Evolutionary conservation across 2,329 filamentous ascomycete genomes (phyloP).

Genomic region (Xylariomycetidae sp.): DNA sequence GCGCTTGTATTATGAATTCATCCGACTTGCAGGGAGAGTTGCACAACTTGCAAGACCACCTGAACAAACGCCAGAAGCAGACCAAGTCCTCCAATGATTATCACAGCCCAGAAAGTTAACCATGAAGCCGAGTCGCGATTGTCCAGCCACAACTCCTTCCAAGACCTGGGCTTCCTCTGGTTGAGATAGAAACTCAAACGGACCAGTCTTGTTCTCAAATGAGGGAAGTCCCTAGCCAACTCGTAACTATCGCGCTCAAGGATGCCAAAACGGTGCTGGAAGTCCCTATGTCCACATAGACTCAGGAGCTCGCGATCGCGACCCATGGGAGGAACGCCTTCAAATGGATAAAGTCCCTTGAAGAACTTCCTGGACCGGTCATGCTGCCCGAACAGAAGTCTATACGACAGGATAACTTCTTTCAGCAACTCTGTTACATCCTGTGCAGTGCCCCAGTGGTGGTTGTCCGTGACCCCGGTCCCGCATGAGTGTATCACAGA

Average conservation of each 20-base stretch:
- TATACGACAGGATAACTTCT: slow-evolving; percentile 17
- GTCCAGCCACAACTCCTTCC: slow-evolving; percentile 14
- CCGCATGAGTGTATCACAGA: background rate
- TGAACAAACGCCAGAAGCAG: slow-evolving; percentile 12
- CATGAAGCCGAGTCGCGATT: slow-evolving; percentile 18
- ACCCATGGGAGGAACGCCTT: slow-evolving; percentile 1
- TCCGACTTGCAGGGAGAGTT: slow-evolving; percentile 5
- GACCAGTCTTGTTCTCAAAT: slow-evolving; percentile 8
- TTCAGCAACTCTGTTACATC: slow-evolving; percentile 14
- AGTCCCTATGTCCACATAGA: slow-evolving; percentile 6
- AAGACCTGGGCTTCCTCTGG: slow-evolving; percentile 9
- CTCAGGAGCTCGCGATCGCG: slow-evolving; percentile 6
- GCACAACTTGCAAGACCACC: slow-evolving; percentile 16
- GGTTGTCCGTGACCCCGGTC: background rate
- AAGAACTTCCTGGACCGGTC: slow-evolving; percentile 10
- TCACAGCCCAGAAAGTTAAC: slow-evolving; percentile 17
- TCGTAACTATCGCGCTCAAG: slow-evolving; percentile 11
- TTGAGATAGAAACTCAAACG: slow-evolving; percentile 6
- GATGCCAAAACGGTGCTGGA: slow-evolving; percentile 1
- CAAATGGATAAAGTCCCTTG: slow-evolving; percentile 10
- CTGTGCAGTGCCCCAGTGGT: slow-evolving; percentile 8
- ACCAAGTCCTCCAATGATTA: slow-evolving; percentile 14
- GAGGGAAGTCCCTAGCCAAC: slow-evolving; percentile 11
- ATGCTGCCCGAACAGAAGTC: slow-evolving; percentile 18
- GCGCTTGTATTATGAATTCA: background rate